phyloP scores from a whole-genome alignment of 352 stramenopile species.

The Thraustochytrium striatum region DNA sequence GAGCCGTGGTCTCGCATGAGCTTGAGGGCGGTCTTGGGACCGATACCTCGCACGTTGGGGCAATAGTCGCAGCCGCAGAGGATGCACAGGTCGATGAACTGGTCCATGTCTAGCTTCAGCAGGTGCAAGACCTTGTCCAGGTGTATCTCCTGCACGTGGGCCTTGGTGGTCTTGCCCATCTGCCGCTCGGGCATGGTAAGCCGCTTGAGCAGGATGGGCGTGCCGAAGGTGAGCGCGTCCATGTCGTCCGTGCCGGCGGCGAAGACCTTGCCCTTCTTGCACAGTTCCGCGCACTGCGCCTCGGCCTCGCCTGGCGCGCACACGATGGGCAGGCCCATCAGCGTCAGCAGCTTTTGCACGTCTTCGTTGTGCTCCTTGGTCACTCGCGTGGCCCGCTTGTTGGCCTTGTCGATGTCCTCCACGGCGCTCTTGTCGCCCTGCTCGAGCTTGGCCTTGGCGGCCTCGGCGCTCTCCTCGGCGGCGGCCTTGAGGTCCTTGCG shows the following conservation, averaged over 20 bases:
- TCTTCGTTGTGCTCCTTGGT: conserved; percentile 86
- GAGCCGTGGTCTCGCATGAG: conserved; percentile 90
- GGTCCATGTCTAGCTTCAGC: conserved; percentile 75
- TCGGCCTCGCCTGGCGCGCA: conserved; percentile 94
- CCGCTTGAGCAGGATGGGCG: conserved; percentile 87
- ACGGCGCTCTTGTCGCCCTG: conserved; percentile 62
- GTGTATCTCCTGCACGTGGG: conserved; percentile 83
- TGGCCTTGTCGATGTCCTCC: conserved; percentile 88
- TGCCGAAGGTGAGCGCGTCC: conserved; percentile 95
- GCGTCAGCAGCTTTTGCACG: conserved; percentile 78
- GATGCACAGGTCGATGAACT: conserved; percentile 99
- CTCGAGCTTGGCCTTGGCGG: conserved; percentile 62
- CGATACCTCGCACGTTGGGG: conserved; percentile 87
- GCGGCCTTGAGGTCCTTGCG: conserved; percentile 54
- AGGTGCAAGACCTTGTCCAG: conserved; percentile 75
- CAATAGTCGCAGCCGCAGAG: conserved; percentile 98
- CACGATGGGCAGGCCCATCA: conserved; percentile 95
- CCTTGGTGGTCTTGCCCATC: conserved; percentile 64
- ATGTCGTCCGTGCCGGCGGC: conserved; percentile 97
- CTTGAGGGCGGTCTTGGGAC: conserved; percentile 93
- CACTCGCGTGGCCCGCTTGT: conserved; percentile 80
- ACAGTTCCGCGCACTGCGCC: conserved; percentile 90
- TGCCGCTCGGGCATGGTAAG: conserved; percentile 72
- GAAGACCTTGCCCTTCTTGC: conserved; percentile 84
- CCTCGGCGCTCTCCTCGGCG: conserved; percentile 69